phyloP scores from a whole-genome alignment of 225 moss, liverwort and hornwort species.

The Climacium dendroides region DNA sequence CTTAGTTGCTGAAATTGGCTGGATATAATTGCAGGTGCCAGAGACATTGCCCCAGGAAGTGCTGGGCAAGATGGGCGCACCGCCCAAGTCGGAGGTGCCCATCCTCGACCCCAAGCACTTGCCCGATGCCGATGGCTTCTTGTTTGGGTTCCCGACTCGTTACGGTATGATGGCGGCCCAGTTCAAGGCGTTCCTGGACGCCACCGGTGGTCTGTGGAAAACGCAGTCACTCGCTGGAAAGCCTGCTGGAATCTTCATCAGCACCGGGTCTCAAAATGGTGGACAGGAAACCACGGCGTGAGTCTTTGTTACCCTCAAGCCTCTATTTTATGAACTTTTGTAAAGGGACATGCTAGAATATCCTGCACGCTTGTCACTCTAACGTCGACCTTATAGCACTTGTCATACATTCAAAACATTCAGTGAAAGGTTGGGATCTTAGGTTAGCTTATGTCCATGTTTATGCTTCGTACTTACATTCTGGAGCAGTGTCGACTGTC shows the following conservation, averaged over 20 bases:
- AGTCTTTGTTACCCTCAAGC: background rate
- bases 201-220: slow-evolving; percentile 37
- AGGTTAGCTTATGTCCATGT: background rate
- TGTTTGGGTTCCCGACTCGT: slow-evolving; percentile 48
- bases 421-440: background rate
- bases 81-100: slow-evolving; percentile 29
- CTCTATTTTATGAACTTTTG: background rate
- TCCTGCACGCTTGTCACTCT: background rate
- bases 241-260: slow-evolving; percentile 37
- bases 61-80: slow-evolving; percentile 27
- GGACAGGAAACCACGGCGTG: slow-evolving; percentile 56
- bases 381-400: background rate
- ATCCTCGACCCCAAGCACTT: background rate
- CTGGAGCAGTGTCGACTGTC: background rate
- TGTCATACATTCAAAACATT: background rate
- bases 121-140: slow-evolving; percentile 25
- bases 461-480: background rate
- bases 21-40: slow-evolving; percentile 6
- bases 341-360: background rate
- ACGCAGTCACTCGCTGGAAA: slow-evolving; percentile 35
- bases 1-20: background rate
- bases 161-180: slow-evolving; percentile 53
- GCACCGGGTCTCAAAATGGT: slow-evolving; percentile 31
- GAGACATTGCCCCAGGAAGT: slow-evolving; percentile 36
- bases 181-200: slow-evolving; percentile 39